phyloP scores from a whole-genome alignment of 768 basidiomycete species.

The Suillus alpinus region DNA sequence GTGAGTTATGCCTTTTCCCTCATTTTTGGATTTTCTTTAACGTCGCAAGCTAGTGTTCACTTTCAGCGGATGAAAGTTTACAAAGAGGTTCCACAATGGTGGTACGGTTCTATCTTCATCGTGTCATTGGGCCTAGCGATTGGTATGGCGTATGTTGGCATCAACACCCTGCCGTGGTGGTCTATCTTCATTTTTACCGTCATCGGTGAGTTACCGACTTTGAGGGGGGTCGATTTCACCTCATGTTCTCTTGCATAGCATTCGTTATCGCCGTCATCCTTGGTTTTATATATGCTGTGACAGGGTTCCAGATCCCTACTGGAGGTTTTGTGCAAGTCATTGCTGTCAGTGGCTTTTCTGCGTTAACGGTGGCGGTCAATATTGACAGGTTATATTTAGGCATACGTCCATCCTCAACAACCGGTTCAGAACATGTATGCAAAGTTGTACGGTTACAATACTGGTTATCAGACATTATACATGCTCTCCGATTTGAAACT shows the following conservation, averaged over 20 bases:
- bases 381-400: conserved; percentile 20
- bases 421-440: conserved; percentile 44
- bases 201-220: conserved; percentile 23
- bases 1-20: not conserved
- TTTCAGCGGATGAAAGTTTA: conserved; percentile 49
- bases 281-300: conserved; percentile 32
- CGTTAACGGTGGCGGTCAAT: not conserved
- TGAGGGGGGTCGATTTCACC: conserved; percentile 10
- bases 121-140: conserved; percentile 47
- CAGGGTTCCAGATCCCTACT: conserved; percentile 12
- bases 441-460: conserved; percentile 52
- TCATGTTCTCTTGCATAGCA: conserved; percentile 16
- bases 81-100: conserved; percentile 53
- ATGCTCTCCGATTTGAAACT: conserved; percentile 44
- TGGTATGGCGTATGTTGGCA: conserved; percentile 40
- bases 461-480: conserved; percentile 50
- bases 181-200: conserved; percentile 48
- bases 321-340: conserved; percentile 14
- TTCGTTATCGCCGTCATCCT: conserved; percentile 38
- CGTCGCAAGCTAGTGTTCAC: conserved; percentile 8
- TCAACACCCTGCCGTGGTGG: conserved; percentile 51
- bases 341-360: conserved; percentile 10
- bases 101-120: conserved; percentile 44
- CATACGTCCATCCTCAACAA: conserved; percentile 20
- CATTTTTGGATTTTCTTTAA: not conserved